Evolutionary conservation across 768 basidiomycete genomes (phyloP).

Genomic region (Terana coerulea): DNA sequence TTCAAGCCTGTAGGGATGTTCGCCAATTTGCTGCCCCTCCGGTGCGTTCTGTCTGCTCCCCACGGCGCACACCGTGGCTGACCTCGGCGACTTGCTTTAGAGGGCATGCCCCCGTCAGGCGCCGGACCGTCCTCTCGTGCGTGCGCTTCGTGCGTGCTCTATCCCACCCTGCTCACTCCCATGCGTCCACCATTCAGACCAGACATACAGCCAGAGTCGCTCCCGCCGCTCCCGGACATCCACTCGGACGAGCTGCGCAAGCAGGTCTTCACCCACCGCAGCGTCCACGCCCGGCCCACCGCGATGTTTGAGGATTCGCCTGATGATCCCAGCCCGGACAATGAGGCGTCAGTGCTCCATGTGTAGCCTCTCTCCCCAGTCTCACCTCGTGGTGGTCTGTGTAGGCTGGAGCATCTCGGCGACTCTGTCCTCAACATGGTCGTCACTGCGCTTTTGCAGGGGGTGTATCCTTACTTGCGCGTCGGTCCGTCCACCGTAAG

Average conservation of each 20-base stretch:
- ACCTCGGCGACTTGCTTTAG: too few relatives aligned
- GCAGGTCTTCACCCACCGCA: constrained; percentile 76
- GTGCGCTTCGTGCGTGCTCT: too few relatives aligned
- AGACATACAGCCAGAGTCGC: constrained; percentile 28
- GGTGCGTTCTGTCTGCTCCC: too few relatives aligned
- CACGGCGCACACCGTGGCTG: too few relatives aligned
- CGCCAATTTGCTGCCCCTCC: too few relatives aligned
- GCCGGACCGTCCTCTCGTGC: too few relatives aligned
- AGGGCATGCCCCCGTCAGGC: too few relatives aligned
- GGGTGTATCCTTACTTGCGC: constrained; percentile 63
- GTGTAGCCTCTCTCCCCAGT: not conserved
- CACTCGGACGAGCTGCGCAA: constrained; percentile 37
- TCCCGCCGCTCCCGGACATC: constrained; percentile 62
- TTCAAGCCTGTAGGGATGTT: too few relatives aligned
- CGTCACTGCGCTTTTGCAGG: constrained; percentile 60
- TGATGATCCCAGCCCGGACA: constrained; percentile 74
- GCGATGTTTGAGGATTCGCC: constrained; percentile 74
- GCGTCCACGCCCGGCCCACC: constrained; percentile 62
- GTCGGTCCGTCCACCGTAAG: constrained; percentile 78
- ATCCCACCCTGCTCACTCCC: not conserved
- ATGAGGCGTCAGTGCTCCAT: constrained; percentile 59
- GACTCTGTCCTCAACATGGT: constrained; percentile 68
- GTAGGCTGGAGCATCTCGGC: constrained; percentile 72
- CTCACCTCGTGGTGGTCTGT: not conserved
- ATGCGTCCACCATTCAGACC: constrained; percentile 24